A percentile compares a stretch with the other conserved stretches of the same genome.
Conservation (phyloP, 73 alveolate species). For the Paramecium caudatum region DNA sequence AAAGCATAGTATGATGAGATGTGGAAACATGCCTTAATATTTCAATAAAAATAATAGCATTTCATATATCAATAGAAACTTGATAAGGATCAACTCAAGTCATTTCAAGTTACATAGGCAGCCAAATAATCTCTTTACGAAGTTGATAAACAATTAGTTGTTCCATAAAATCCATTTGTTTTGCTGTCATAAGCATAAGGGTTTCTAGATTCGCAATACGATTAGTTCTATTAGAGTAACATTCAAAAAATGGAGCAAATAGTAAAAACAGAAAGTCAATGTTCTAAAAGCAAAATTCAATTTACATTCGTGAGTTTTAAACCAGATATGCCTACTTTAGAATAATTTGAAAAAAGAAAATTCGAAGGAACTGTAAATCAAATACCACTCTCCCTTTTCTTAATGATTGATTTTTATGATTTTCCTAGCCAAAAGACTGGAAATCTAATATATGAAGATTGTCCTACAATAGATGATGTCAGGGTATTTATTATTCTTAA, state of each 20-base stretch:
- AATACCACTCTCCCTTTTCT: constrained; percentile 8
- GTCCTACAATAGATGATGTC: not conserved
- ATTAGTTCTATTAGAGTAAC: not conserved
- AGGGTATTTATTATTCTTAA: not conserved
- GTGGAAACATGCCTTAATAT: not conserved
- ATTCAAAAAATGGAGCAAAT: not conserved
- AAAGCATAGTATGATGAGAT: not conserved
- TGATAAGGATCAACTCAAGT: constrained; percentile 31
- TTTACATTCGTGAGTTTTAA: constrained; percentile 26
- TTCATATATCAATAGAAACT: not conserved
- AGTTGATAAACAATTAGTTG: not conserved
- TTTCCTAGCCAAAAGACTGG: not conserved
- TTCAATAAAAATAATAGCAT: not conserved
- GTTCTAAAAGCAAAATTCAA: not conserved
- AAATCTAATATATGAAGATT: constrained; percentile 22
- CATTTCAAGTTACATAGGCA: not conserved
- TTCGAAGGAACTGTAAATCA: not conserved
- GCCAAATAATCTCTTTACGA: not conserved
- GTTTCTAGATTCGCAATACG: constrained; percentile 44
- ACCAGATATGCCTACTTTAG: constrained; percentile 59
- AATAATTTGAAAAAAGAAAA: not conserved
- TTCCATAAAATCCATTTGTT: constrained; percentile 34
- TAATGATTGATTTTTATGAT: constrained; percentile 49
- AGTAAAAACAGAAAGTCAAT: not conserved
- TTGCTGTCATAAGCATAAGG: constrained; percentile 46